phyloP scores from a whole-genome alignment of 495 filamentous ascomycete species.

The Amorphotheca resinae region DNA sequence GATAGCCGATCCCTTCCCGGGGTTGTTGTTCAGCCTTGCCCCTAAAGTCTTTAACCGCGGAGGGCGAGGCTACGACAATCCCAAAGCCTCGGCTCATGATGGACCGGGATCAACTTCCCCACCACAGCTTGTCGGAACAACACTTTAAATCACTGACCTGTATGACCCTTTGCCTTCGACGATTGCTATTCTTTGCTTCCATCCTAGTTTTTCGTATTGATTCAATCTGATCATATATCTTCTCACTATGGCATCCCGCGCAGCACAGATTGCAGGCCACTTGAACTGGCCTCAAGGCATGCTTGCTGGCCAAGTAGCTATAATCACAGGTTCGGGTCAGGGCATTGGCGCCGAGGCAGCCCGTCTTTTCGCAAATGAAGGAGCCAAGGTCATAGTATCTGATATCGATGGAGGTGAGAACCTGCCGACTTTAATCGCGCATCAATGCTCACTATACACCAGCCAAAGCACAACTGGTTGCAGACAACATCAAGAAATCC shows the following conservation, averaged over 20 bases:
- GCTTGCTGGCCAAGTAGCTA: slow-evolving; percentile 67
- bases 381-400: slow-evolving; percentile 68
- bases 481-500: slow-evolving; percentile 43
- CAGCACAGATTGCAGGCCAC: slow-evolving; percentile 58
- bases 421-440: not conserved
- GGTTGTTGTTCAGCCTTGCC: too few relatives aligned
- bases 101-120: too few relatives aligned
- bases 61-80: too few relatives aligned
- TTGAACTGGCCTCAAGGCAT: slow-evolving; percentile 71
- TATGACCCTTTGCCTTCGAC: too few relatives aligned
- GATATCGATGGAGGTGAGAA: slow-evolving; percentile 62
- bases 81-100: too few relatives aligned
- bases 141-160: too few relatives aligned
- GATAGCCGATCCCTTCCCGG: too few relatives aligned
- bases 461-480: slow-evolving; percentile 47
- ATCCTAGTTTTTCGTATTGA: too few relatives aligned
- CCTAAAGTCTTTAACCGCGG: too few relatives aligned
- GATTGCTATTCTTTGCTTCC: too few relatives aligned
- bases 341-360: slow-evolving; percentile 81
- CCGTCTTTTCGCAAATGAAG: slow-evolving; percentile 71
- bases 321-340: slow-evolving; percentile 80
- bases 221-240: not conserved
- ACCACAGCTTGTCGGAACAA: too few relatives aligned
- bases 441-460: slow-evolving; percentile 9
- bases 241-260: slow-evolving; percentile 37